These are phyloP conservation scores for Dactylis glomerata DNA, from an alignment of 176 grass and related monocot genomes.

Conservation along the genomic window DNA sequence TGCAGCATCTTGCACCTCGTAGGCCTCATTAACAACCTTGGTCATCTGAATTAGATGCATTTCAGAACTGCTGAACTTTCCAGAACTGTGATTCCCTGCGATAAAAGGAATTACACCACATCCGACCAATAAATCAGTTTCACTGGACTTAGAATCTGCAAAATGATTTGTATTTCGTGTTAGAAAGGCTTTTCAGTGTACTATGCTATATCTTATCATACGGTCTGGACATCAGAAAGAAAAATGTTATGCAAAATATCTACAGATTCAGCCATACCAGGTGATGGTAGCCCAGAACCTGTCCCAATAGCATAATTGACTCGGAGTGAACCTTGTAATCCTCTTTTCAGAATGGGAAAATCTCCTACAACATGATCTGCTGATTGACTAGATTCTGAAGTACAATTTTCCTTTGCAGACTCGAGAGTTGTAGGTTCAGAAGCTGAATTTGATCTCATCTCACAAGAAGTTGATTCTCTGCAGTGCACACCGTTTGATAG, in stretches of 20 bases:
- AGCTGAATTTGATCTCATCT: slow-evolving; percentile 31
- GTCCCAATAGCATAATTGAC: not conserved
- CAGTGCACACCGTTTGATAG: not conserved
- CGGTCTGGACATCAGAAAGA: slow-evolving; percentile 9
- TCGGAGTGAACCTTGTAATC: slow-evolving; percentile 8
- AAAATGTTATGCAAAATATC: slow-evolving; percentile 17
- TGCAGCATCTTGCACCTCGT: slow-evolving; percentile 42
- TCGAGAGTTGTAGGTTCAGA: slow-evolving; percentile 30
- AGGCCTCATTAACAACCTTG: slow-evolving; percentile 44
- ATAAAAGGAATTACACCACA: not conserved
- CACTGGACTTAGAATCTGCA: slow-evolving; percentile 15
- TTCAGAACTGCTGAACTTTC: slow-evolving; percentile 22
- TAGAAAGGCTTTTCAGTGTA: slow-evolving; percentile 4
- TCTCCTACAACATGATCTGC: slow-evolving; percentile 7
- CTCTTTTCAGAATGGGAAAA: slow-evolving; percentile 40
- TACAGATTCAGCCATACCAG: slow-evolving; percentile 30
- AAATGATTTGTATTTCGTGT: slow-evolving; percentile 14
- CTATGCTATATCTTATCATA: slow-evolving; percentile 6
- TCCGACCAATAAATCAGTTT: slow-evolving; percentile 3
- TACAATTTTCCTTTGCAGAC: slow-evolving; percentile 25
- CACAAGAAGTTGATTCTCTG: slow-evolving; percentile 22
- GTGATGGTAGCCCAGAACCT: slow-evolving; percentile 26
- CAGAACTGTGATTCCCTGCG: slow-evolving; percentile 5
- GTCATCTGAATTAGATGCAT: slow-evolving; percentile 47
- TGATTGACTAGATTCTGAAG: slow-evolving; percentile 37